Evolutionary conservation across 495 filamentous ascomycete genomes (phyloP), one percentile per base, ranked within the genome.

Genomic region (Penicillium soppii): DNA sequence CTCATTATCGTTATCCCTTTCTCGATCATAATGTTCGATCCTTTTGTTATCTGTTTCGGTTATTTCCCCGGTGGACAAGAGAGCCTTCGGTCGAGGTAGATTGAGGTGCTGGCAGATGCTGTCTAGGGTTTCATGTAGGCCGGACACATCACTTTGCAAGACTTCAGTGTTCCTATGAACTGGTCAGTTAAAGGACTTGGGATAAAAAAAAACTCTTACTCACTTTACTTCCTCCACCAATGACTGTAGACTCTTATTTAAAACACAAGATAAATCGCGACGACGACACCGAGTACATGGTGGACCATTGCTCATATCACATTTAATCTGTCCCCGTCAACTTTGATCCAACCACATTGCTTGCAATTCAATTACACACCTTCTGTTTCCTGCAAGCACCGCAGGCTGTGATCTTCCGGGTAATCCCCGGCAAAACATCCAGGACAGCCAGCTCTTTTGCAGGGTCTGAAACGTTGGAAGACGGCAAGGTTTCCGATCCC

Each of bases 381-480:
- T 74, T 75, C 53, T 73, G 71, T 53, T 75, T 74, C 35, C 69
- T 60, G 59, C 71, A 74, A 7, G 71, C 71, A 2, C 70, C 73
- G 48, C 73, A 76, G 2, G 73, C 73, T 22, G 71, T 76, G 35
- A 76, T 70, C 55, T 72, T 73, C 17, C 73, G 69, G 36, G 69
- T 71, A 49, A 76, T 74, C 27, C 63, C 58, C 46, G 73, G 69
- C 41, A 65, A 50, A 43, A 57, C 52, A 45, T 61, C 61, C 20
- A 57, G 10, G 30, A 59, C 52, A 8, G 21, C 40, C 7, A 42
- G 47, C 26, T 59, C 56, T 33, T 49, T 59, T 13, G n/a, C n/a
- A n/a, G 16, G 15, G 43, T 55, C 19, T 8, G 27, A 32, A 9
- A 29, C 43, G 15, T 43, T 58, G 15, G 51, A 38, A 15, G 51